A percentile compares a stretch with the other conserved stretches of the same genome.
Evolutionary conservation across 768 basidiomycete genomes (phyloP).

Genomic region (Auricularia sp.): DNA sequence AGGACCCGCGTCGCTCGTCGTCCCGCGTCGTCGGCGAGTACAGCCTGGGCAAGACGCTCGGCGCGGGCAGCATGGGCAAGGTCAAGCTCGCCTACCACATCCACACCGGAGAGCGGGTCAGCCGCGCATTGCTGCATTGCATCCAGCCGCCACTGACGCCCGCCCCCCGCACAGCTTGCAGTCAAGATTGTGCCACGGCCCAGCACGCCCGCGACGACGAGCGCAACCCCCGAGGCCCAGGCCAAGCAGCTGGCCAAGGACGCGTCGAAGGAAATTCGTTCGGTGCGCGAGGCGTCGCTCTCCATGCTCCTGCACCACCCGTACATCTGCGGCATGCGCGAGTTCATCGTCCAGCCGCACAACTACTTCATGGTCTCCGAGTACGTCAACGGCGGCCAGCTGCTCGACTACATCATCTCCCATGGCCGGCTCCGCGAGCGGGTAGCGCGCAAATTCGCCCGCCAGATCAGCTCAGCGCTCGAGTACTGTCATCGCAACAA

Average conservation of each 20-base stretch:
- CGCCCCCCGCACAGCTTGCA: constrained; percentile 53
- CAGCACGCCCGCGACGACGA: constrained; percentile 45
- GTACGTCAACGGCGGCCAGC: constrained; percentile 97
- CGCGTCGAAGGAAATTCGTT: constrained; percentile 91
- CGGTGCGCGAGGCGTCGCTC: constrained; percentile 88
- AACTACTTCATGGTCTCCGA: constrained; percentile 99
- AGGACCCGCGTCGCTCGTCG: constrained; percentile 23
- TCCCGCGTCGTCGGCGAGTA: constrained; percentile 81
- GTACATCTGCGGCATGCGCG: constrained; percentile 98
- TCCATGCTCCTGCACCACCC: constrained; percentile 96
- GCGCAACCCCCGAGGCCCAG: constrained; percentile 40
- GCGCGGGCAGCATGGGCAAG: constrained; percentile 98
- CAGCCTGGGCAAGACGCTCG: constrained; percentile 90
- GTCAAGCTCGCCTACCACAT: constrained; percentile 93
- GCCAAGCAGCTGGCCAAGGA: constrained; percentile 81
- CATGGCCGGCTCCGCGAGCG: constrained; percentile 92
- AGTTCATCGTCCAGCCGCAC: constrained; percentile 94
- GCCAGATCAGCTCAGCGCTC: constrained; percentile 92
- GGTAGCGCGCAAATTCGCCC: constrained; percentile 92
- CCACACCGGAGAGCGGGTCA: constrained; percentile 82
- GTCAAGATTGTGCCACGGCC: constrained; percentile 95
- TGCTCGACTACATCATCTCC: constrained; percentile 99
- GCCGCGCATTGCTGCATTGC: constrained; percentile 15
- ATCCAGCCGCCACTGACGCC: constrained; percentile 1
- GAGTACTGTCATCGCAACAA: constrained; percentile 97